These are phyloP conservation scores for Spirogloea muscicola DNA, from an alignment of 139 green algal genomes.

Conservation along the genomic window DNA sequence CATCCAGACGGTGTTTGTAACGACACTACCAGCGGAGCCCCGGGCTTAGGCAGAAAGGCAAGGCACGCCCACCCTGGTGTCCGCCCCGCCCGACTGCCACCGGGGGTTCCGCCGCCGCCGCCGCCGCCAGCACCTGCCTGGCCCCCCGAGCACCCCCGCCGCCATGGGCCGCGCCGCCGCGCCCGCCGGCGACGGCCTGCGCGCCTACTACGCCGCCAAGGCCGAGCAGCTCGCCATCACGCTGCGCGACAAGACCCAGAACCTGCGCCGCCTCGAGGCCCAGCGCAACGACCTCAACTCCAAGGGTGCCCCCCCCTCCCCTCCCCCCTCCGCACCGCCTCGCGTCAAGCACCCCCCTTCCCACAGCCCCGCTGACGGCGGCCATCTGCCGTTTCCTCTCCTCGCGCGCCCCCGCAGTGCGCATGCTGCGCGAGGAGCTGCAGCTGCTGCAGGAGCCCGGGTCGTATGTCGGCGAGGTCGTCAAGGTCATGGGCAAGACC, in stretches of 20 bases:
- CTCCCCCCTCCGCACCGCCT: background rate
- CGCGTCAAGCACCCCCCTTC: background rate
- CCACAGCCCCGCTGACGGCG: background rate
- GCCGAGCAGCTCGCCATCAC: constrained; percentile 93
- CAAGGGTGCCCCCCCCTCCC: constrained; percentile 66
- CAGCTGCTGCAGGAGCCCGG: constrained; percentile 96
- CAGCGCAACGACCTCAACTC: constrained; percentile 97
- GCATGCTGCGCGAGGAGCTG: constrained; percentile 92
- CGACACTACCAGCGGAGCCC: too few species aligned
- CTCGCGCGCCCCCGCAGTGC: constrained; percentile 81
- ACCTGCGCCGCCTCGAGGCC: constrained; percentile 91
- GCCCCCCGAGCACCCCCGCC: too few species aligned
- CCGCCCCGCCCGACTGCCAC: too few species aligned
- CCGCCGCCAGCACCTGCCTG: too few species aligned
- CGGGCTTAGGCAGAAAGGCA: too few species aligned
- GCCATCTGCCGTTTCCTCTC: background rate
- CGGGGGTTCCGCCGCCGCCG: too few species aligned
- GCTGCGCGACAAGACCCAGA: constrained; percentile 85
- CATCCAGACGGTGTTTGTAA: too few species aligned
- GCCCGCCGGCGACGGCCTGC: constrained; percentile 40
- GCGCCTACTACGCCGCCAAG: constrained; percentile 77
- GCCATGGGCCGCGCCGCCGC: too few species aligned
- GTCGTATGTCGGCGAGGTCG: constrained; percentile 97
- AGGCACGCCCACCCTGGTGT: too few species aligned
- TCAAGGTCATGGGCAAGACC: constrained; percentile 99